These are phyloP conservation scores for Heritiera littoralis DNA, from an alignment of 345 rosid species.

Conservation along the genomic window DNA sequence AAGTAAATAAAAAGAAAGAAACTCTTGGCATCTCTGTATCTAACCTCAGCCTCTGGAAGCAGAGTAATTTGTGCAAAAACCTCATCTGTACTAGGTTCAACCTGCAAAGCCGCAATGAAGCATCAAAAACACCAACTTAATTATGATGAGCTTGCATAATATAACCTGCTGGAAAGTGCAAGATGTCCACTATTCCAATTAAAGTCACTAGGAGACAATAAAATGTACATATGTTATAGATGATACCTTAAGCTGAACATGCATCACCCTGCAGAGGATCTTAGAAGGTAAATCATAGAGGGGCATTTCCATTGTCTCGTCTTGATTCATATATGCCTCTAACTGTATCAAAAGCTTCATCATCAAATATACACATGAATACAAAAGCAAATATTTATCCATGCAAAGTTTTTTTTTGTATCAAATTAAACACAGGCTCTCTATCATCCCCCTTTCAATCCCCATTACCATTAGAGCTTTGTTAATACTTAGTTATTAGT, in stretches of 20 bases:
- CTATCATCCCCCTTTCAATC: background rate
- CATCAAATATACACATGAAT: background rate
- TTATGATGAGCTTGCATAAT: background rate
- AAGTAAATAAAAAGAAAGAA: background rate
- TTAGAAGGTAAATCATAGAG: constrained; percentile 49
- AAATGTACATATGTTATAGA: background rate
- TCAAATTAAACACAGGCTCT: background rate
- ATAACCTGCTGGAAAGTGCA: too few species aligned
- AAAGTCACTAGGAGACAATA: background rate
- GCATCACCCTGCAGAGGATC: constrained; percentile 48
- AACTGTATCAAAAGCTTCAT: constrained; percentile 31
- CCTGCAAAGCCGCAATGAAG: constrained; percentile 37
- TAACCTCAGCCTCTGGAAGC: constrained; percentile 48
- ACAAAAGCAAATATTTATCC: background rate
- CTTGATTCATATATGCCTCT: constrained; percentile 34
- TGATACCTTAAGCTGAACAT: constrained; percentile 47
- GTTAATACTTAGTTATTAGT: too few species aligned
- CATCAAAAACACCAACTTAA: background rate
- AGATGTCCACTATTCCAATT: background rate
- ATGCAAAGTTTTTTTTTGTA: background rate
- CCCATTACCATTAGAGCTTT: background rate
- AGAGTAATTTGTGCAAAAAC: constrained; percentile 50
- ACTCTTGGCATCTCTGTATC: constrained; percentile 12
- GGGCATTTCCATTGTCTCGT: constrained; percentile 41
- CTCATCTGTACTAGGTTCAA: constrained; percentile 52